phyloP scores from a whole-genome alignment of 352 stramenopile genomes.

The Phytopythium oedochilum region DNA sequence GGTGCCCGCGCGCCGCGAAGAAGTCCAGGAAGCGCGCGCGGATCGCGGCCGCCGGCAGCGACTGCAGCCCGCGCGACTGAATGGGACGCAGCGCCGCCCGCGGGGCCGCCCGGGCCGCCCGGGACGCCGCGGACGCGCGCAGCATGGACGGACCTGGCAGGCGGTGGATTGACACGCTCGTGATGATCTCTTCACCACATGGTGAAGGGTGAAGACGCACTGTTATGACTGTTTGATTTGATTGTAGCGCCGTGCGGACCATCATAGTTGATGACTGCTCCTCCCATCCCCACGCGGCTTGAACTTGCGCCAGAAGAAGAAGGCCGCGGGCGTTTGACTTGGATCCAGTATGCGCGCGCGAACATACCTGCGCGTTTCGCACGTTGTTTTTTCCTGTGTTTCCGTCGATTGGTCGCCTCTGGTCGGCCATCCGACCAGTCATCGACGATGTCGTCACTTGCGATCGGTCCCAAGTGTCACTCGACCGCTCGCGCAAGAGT shows the following conservation, averaged over 20 bases:
- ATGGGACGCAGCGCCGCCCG: background rate
- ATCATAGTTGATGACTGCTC: no score
- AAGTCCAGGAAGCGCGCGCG: constrained; percentile 59
- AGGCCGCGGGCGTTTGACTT: background rate
- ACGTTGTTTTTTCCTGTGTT: background rate
- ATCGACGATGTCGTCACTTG: no score
- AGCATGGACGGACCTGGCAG: no score
- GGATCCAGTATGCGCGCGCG: background rate
- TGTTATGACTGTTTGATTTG: background rate
- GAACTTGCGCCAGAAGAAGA: background rate
- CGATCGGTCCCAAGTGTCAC: background rate
- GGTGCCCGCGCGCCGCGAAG: constrained; percentile 58
- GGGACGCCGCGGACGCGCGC: background rate
- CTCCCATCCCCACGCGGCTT: background rate
- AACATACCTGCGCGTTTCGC: background rate
- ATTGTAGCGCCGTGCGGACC: background rate
- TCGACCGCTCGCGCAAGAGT: background rate
- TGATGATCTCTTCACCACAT: no score
- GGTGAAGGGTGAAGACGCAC: no score
- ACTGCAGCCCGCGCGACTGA: constrained; percentile 28
- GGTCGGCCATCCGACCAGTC: no score
- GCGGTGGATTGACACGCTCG: background rate
- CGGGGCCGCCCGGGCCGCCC: constrained; percentile 13
- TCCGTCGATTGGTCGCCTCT: background rate
- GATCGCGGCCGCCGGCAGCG: constrained; percentile 34